Base-by-base conservation (phyloP, 1,284 basidiomycete species). In the Chondrostereum purpureum region DNA sequence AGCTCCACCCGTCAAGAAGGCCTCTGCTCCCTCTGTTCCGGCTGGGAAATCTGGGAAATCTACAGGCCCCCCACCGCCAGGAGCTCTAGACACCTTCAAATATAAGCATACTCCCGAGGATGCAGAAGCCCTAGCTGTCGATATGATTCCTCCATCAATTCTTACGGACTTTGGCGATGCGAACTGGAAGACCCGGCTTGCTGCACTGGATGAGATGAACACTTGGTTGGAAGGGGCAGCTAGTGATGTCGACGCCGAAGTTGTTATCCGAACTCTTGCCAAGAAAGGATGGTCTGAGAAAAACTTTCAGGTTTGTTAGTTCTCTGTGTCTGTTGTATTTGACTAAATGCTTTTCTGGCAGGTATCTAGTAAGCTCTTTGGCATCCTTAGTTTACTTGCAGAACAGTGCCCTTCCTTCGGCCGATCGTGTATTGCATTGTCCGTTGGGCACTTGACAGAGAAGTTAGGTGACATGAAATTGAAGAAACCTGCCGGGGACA, bases 251-350 rank as follows among this genome's bases (percentile, higher is more conserved):
- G 95, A 99, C 55, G 82, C 87, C 18, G 96, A 99, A 63, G 77
- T 99, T 8, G 63, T 99, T 39, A 80, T 98, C 13, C 78, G 95
- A n/a, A 87, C 89, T 54, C 66, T 99, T 43, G 83, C 80, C 18
- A 98, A 96, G 73, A 93, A 89, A 57, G 93, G 95, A 1, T 97
- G 92, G 93, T 80, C 77, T 34, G 96, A 99, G 68, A 99, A 97
- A 75, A 99, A 99, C 59, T 99, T 99, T 59, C 96, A 99, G 71
- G 91, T 88, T 51, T 47, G 73, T 60, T 42, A 31, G 13, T 17
- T 2, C 43, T 50, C 12, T 14, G 19, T 27, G 43, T 50, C 43
- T n/a, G 11, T 39, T 20, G 35, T 27, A 10, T 22, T 47, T 24
- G 44, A 33, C 36, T 43, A 41, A 39, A 44, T n/a, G n/a, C n/a